These are phyloP conservation scores for Quercus cerris DNA, from an alignment of 306 rosid genomes.

Conservation along the genomic window DNA sequence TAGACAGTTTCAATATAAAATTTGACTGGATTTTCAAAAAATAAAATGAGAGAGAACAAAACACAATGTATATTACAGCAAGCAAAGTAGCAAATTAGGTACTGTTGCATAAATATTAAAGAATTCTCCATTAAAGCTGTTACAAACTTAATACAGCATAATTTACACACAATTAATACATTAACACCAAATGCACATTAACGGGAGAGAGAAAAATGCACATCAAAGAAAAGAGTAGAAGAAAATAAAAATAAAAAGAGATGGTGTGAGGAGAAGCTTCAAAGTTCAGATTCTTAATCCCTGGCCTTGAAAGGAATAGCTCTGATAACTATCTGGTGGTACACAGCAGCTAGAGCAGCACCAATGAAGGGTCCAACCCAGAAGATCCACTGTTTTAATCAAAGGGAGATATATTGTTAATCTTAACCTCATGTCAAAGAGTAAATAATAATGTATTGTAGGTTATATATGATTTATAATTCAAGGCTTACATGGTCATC, in stretches of 20 bases:
- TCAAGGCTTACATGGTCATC: constrained; percentile 57
- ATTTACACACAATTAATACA: constrained; percentile 38
- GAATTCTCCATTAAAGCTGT: constrained; percentile 32
- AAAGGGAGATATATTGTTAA: not conserved
- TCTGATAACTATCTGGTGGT: constrained; percentile 83
- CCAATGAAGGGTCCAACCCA: constrained; percentile 97
- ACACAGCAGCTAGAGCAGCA: constrained; percentile 84
- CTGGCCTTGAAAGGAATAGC: constrained; percentile 90
- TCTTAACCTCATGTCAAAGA: constrained; percentile 1
- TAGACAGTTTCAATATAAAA: no score
- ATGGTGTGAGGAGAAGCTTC: not conserved
- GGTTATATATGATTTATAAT: not conserved
- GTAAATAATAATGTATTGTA: no score
- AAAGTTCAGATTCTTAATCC: constrained; percentile 21
- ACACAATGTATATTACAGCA: no score
- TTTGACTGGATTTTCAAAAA: no score
- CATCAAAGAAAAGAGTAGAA: not conserved
- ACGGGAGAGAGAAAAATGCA: not conserved
- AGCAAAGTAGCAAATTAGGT: no score
- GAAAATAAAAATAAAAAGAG: not conserved
- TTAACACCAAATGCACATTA: constrained; percentile 13
- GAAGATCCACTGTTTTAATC: constrained; percentile 74
- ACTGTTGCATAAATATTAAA: constrained; percentile 7
- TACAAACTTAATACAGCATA: constrained; percentile 23
- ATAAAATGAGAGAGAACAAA: no score